Conservation (phyloP, 2,329 filamentous ascomycete genomes). For the Trichophyton mentagrophytes region DNA sequence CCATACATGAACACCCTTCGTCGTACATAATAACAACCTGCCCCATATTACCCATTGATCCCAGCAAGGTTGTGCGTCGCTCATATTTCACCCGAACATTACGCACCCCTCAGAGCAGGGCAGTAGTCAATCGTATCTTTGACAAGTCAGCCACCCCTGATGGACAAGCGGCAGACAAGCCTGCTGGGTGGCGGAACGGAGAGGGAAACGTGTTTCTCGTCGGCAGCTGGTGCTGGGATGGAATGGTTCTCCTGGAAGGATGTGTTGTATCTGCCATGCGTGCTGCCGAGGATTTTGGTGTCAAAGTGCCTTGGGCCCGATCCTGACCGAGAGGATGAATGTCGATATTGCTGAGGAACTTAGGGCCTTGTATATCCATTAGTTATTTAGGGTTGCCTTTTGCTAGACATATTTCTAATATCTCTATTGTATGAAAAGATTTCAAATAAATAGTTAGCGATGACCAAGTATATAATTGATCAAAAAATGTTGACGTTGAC, state of each 20-base stretch:
- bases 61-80: slow-evolving; percentile 32
- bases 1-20: slow-evolving; percentile 39
- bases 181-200: slow-evolving; percentile 32
- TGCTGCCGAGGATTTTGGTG: slow-evolving; percentile 41
- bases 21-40: slow-evolving; percentile 44
- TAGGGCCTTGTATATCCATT: not conserved
- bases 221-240: slow-evolving; percentile 53
- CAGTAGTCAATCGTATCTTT: slow-evolving; percentile 38
- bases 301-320: slow-evolving; percentile 28
- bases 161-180: not conserved
- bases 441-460: not conserved
- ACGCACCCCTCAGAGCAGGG: slow-evolving; percentile 37
- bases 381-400: not conserved
- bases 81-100: slow-evolving; percentile 43
- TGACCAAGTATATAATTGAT: not conserved
- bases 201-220: slow-evolving; percentile 43
- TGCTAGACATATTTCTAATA: not conserved
- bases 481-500: not conserved
- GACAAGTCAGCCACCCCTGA: slow-evolving; percentile 4
- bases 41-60: slow-evolving; percentile 31
- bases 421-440: not conserved
- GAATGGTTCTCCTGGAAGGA: slow-evolving; percentile 50
- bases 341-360: not conserved
- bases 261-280: slow-evolving; percentile 48
- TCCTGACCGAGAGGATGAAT: not conserved